A percentile compares a stretch with the other conserved stretches of the same genome.
phyloP scores from a whole-genome alignment of 2,329 filamentous ascomycete species.

The Nakataea oryzae region DNA sequence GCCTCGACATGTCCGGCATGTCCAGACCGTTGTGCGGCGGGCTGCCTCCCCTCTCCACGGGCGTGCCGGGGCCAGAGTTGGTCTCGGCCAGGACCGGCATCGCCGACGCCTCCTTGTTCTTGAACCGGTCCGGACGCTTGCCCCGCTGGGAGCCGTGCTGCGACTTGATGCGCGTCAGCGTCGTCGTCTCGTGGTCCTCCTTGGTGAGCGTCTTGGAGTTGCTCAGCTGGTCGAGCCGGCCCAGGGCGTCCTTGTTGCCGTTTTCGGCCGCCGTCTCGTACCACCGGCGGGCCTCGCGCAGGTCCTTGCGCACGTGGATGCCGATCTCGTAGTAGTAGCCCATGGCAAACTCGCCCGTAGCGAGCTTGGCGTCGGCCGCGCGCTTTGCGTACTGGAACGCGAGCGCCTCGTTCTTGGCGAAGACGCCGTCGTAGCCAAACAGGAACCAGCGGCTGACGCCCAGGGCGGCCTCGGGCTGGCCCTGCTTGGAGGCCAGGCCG shows the following conservation, averaged over 20 bases:
- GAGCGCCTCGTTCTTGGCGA: slow-evolving; percentile 90
- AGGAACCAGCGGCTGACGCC: slow-evolving; percentile 98
- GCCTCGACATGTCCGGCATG: slow-evolving; percentile 36
- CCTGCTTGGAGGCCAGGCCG: slow-evolving; percentile 81
- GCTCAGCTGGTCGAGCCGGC: slow-evolving; percentile 73
- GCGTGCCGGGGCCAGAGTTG: slow-evolving; percentile 17
- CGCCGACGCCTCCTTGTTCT: slow-evolving; percentile 20
- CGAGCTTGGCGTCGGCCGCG: slow-evolving; percentile 69
- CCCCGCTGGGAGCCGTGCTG: slow-evolving; percentile 61
- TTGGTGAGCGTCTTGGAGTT: slow-evolving; percentile 78
- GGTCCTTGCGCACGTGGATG: slow-evolving; percentile 76
- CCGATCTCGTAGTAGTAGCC: slow-evolving; percentile 97
- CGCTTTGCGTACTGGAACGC: slow-evolving; percentile 86
- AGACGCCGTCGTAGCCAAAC: slow-evolving; percentile 85
- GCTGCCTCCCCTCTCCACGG: slow-evolving; percentile 10
- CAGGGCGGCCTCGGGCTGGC: slow-evolving; percentile 86
- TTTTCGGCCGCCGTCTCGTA: slow-evolving; percentile 82
- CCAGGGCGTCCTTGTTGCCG: slow-evolving; percentile 81
- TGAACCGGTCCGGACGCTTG: slow-evolving; percentile 49
- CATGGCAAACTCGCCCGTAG: slow-evolving; percentile 91
- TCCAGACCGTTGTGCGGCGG: slow-evolving; percentile 10
- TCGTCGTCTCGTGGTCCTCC: slow-evolving; percentile 85
- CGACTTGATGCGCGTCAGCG: slow-evolving; percentile 78
- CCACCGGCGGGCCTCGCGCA: slow-evolving; percentile 77
- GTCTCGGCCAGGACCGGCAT: slow-evolving; percentile 41